Conservation (phyloP, 2,329 filamentous ascomycete genomes). For the Penicillium vulpinum region DNA sequence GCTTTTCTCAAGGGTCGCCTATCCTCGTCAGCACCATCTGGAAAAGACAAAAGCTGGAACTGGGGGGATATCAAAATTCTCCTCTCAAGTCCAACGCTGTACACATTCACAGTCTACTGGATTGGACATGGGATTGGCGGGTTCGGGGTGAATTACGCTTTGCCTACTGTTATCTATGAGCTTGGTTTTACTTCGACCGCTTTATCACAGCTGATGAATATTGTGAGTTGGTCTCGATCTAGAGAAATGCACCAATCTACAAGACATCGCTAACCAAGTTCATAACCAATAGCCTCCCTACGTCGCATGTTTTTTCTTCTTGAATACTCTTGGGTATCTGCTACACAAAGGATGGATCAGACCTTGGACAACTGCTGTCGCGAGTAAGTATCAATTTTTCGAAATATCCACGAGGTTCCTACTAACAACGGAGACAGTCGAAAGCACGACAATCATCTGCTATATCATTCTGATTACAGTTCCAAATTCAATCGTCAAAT, state of each 20-base stretch:
- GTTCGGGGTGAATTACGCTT: constrained; percentile 42
- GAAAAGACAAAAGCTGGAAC: constrained; percentile 36
- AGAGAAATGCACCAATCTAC: neutral
- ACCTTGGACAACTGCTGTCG: constrained; percentile 42
- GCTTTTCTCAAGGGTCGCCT: constrained; percentile 28
- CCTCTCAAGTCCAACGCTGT: constrained; percentile 38
- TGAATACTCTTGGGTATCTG: constrained; percentile 37
- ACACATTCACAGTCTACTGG: constrained; percentile 43
- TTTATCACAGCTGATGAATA: constrained; percentile 48
- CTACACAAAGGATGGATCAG: constrained; percentile 40
- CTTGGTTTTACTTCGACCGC: constrained; percentile 46
- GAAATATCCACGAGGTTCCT: neutral
- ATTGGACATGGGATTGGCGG: constrained; percentile 47
- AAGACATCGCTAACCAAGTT: neutral
- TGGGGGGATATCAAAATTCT: constrained; percentile 31
- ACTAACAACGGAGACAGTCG: constrained; percentile 27
- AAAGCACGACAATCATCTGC: constrained; percentile 41
- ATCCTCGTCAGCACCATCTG: constrained; percentile 31
- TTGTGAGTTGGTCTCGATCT: constrained; percentile 20
- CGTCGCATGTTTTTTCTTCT: constrained; percentile 40
- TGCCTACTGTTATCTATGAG: constrained; percentile 48
- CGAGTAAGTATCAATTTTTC: constrained; percentile 30
- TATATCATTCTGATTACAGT: constrained; percentile 44
- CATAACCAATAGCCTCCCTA: constrained; percentile 36
- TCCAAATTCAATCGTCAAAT: constrained; percentile 36